A percentile compares a stretch with the other conserved stretches of the same genome.
Conservation (phyloP, 139 green algal species). For the Limnomonas spitsbergensis region DNA sequence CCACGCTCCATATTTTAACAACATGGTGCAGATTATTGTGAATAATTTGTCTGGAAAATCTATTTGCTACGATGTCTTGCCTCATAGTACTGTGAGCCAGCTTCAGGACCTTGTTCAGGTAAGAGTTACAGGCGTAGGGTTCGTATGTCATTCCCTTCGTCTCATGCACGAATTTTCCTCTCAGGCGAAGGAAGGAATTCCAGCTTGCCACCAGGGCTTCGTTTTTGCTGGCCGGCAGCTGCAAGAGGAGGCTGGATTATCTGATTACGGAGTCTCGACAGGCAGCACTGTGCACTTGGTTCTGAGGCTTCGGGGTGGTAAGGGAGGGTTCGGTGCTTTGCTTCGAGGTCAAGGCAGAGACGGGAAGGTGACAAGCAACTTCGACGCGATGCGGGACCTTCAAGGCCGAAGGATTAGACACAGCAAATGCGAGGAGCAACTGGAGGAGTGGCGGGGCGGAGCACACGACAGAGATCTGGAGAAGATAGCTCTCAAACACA, state of each 20-base stretch:
- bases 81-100: too few species aligned
- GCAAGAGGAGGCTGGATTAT: slow-evolving; percentile 26
- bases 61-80: too few species aligned
- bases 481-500: slow-evolving; percentile 67
- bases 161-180: too few species aligned
- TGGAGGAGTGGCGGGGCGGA: slow-evolving; percentile 76
- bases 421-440: slow-evolving; percentile 72
- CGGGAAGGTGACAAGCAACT: slow-evolving; percentile 83
- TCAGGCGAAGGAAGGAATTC: too few species aligned
- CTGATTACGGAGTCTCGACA: slow-evolving; percentile 12
- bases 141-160: too few species aligned
- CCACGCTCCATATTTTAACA: too few species aligned
- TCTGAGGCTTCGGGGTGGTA: slow-evolving; percentile 63
- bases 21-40: too few species aligned
- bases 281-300: slow-evolving; percentile 50
- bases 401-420: slow-evolving; percentile 73
- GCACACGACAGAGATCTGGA: slow-evolving; percentile 79
- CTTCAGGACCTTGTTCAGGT: too few species aligned
- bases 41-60: too few species aligned
- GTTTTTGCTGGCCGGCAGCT: slow-evolving; percentile 23
- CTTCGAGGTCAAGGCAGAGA: slow-evolving; percentile 83
- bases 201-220: too few species aligned
- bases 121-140: too few species aligned
- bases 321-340: slow-evolving; percentile 93
- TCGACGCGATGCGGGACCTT: slow-evolving; percentile 91